These are phyloP conservation scores for Annulohypoxylon moriforme DNA, from an alignment of 495 filamentous ascomycete genomes.

Conservation along the genomic window DNA sequence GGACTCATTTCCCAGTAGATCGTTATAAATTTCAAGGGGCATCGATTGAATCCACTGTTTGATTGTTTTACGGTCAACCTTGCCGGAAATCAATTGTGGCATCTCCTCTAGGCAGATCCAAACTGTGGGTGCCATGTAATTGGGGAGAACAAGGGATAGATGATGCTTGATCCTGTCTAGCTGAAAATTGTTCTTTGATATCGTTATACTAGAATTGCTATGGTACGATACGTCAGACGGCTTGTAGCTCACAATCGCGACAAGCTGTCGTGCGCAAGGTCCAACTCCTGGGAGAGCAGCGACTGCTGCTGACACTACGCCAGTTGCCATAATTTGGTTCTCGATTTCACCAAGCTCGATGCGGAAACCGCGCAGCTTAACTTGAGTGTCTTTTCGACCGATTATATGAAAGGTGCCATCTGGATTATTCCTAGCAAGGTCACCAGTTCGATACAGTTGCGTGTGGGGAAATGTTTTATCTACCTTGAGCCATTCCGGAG, in stretches of 20 bases:
- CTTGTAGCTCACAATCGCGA: background rate
- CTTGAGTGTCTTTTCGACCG: slow-evolving; percentile 12
- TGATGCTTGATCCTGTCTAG: background rate
- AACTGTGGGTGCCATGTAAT: background rate
- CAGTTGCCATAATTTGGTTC: slow-evolving; percentile 2
- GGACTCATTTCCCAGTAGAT: background rate
- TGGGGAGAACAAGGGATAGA: background rate
- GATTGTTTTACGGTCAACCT: background rate
- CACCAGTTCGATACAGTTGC: slow-evolving; percentile 2
- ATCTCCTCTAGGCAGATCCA: background rate
- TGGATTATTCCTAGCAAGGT: background rate
- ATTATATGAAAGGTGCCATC: background rate
- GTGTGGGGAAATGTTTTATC: background rate
- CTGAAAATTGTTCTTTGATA: background rate
- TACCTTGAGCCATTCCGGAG: background rate
- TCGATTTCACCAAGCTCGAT: slow-evolving; percentile 9
- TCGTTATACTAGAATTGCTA: background rate
- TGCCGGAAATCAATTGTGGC: background rate
- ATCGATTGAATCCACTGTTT: background rate
- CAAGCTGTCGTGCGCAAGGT: background rate
- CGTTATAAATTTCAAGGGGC: background rate
- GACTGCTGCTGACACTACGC: background rate
- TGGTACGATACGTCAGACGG: background rate
- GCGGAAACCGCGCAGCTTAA: slow-evolving; percentile 6
- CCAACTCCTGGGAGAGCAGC: background rate